Base-by-base conservation (phyloP, 2,329 filamentous ascomycete species). In the Huntiella decipiens region DNA sequence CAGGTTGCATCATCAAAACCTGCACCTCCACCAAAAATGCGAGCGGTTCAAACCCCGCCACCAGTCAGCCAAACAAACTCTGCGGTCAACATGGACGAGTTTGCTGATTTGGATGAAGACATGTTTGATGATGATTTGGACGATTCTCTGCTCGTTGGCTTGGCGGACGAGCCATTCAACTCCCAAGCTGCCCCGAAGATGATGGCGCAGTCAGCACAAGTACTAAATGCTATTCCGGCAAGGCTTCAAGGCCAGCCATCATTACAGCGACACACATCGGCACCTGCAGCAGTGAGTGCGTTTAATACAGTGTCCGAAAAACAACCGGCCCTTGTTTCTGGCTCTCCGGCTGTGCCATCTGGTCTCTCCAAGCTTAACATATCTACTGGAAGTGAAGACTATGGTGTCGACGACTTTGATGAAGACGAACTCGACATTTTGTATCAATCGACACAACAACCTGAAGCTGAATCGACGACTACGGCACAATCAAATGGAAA, bases 361-460 rank as follows among this genome's bases (percentile, higher is more conserved):
- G 31, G 40, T 28, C 15, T 31, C 15, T n/a, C 12, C 5, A 33
- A 43, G 40, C 22, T 28, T 28, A 28, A 28, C 8, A 7, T 28
- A 10, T n/a, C 40, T 32, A 32, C 15, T 39, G 31, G 13, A n/a
- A 41, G 54, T 4, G 70, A 68, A 1, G 70, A 74, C 49, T 75
- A 73, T 47, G 70, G 65, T 3, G 70, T 71, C 49, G 68, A 70
- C 38, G 72, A 76, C 33, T 67, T 75, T 48, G 73, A 79, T 53
- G 74, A 79, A 38, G 73, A 77, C 44, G 62, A 68, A 0, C 63
- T 79, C 4, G 62, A 36, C 8, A 22, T 32, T 19, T 6, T 31
- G 15, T 45, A 33, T 39, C 65, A 64, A 2, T 67, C 55, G 37
- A 55, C 48, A 17, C 48, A 50, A n/a, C 36, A 66, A 7, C 55